Percentiles rank a stretch among this genome's conserved stretches.
Conservation (phyloP, 305 asterid genomes). For the Petunia hybrid region DNA sequence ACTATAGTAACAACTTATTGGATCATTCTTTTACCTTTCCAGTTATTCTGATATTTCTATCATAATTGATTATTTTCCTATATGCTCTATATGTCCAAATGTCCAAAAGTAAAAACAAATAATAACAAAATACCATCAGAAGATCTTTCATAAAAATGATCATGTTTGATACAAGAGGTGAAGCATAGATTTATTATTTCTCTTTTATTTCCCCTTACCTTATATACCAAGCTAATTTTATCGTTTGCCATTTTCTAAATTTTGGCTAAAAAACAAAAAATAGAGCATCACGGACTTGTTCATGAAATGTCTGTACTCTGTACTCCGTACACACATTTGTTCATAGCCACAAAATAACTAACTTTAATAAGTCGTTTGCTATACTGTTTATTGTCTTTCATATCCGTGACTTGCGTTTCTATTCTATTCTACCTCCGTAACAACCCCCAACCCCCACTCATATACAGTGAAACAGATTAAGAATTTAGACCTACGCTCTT, state of each 20-base stretch:
- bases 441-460: no score
- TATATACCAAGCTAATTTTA: no score
- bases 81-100: no score
- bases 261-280: background rate
- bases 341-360: background rate
- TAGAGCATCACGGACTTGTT: constrained; percentile 21
- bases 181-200: background rate
- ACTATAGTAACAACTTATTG: background rate
- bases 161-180: background rate
- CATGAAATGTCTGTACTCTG: background rate
- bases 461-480: no score
- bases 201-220: background rate
- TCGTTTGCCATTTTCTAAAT: background rate
- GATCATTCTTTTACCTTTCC: background rate
- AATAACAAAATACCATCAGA: background rate
- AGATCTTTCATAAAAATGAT: background rate
- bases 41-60: background rate
- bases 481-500: no score
- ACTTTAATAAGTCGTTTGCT: background rate
- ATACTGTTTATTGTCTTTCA: background rate
- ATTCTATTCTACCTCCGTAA: no score
- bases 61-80: no score
- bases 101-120: background rate
- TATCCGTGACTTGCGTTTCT: background rate
- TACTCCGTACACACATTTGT: constrained; percentile 6